Evolutionary conservation across 1,284 basidiomycete species (phyloP).

Genomic region (Rhodotorula glutinis): DNA sequence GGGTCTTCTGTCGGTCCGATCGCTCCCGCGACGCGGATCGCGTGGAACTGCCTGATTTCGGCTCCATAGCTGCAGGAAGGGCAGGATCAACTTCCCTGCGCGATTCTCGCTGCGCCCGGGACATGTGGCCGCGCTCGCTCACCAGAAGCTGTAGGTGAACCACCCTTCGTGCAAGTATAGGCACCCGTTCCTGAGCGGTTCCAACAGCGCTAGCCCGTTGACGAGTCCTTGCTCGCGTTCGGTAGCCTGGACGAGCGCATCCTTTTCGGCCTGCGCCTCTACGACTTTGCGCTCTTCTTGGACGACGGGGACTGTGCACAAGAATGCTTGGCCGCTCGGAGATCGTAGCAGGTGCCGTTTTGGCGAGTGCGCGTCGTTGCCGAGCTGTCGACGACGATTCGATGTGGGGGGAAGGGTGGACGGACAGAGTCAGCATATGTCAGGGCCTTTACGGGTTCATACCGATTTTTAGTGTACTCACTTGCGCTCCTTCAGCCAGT

Average conservation of each 20-base stretch:
- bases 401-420: slow-evolving; percentile 8
- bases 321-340: slow-evolving; percentile 39
- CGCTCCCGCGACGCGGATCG: slow-evolving; percentile 35
- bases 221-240: slow-evolving; percentile 36
- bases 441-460: too few relatives aligned
- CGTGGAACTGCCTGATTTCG: slow-evolving; percentile 47
- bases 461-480: too few relatives aligned
- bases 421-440: not conserved
- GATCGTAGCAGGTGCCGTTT: slow-evolving; percentile 32
- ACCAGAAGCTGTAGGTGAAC: slow-evolving; percentile 96
- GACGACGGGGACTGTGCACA: slow-evolving; percentile 39
- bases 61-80: slow-evolving; percentile 36
- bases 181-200: slow-evolving; percentile 51
- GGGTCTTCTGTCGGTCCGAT: slow-evolving; percentile 42
- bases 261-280: slow-evolving; percentile 8
- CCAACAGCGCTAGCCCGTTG: slow-evolving; percentile 45
- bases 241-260: slow-evolving; percentile 20
- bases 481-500: slow-evolving; percentile 13
- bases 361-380: not conserved
- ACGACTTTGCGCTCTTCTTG: slow-evolving; percentile 2
- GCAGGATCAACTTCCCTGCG: slow-evolving; percentile 12
- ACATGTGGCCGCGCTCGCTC: too few relatives aligned
- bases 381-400: not conserved
- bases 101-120: too few relatives aligned
- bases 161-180: slow-evolving; percentile 58